A percentile compares a stretch with the other conserved stretches of the same genome.
phyloP scores from a whole-genome alignment of 495 filamentous ascomycete species.

The Neurospora sp. region DNA sequence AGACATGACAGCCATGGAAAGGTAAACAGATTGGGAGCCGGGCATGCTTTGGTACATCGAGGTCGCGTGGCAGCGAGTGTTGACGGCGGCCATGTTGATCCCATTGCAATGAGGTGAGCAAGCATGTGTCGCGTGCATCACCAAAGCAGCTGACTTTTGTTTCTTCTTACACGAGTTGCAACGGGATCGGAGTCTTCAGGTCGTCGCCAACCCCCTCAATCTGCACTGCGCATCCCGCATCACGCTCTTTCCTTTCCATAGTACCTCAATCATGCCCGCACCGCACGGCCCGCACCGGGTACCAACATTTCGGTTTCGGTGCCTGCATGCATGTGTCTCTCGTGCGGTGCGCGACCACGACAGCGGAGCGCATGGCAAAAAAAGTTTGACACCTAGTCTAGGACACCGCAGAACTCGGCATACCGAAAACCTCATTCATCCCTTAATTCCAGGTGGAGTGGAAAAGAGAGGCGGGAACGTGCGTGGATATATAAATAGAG shows the following conservation, averaged over 20 bases:
- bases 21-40: too few relatives aligned
- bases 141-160: background rate
- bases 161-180: background rate
- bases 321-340: background rate
- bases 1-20: background rate
- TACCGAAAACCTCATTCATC: background rate
- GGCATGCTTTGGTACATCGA: background rate
- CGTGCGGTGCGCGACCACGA: background rate
- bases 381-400: background rate
- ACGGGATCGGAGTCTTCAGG: background rate
- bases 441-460: too few relatives aligned
- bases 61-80: background rate
- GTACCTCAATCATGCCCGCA: background rate
- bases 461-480: too few relatives aligned
- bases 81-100: background rate
- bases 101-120: background rate
- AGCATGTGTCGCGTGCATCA: background rate
- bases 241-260: background rate
- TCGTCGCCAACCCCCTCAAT: background rate
- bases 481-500: too few relatives aligned
- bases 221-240: background rate
- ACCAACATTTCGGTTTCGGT: background rate
- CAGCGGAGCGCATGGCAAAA: background rate
- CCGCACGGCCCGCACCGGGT: background rate
- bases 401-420: background rate